phyloP scores from a whole-genome alignment of 768 basidiomycete species.

The Phlebiopsis flavidoalba region DNA sequence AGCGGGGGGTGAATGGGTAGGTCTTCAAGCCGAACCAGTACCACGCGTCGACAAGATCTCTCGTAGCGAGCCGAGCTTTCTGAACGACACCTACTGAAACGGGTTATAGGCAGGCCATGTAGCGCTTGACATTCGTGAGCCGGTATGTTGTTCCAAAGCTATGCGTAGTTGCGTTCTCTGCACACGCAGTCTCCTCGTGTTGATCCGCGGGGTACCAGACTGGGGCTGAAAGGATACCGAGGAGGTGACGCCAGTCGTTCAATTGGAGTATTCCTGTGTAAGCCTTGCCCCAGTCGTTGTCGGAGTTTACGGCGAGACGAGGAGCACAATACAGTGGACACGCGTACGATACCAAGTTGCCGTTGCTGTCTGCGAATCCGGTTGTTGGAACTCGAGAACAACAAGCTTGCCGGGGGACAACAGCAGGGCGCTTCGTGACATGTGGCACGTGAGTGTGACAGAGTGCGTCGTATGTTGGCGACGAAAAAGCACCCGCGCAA shows the following conservation, averaged over 20 bases:
- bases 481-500: background rate
- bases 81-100: background rate
- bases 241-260: background rate
- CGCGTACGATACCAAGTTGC: background rate
- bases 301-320: background rate
- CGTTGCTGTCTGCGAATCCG: background rate
- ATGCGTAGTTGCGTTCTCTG: background rate
- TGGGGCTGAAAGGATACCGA: background rate
- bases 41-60: background rate
- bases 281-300: background rate
- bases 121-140: background rate
- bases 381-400: background rate
- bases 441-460: constrained; percentile 1
- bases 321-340: background rate
- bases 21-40: background rate
- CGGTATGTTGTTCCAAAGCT: background rate
- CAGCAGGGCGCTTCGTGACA: constrained; percentile 1
- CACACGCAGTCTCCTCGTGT: background rate
- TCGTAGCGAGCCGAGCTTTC: background rate
- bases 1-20: background rate
- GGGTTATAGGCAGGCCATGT: background rate
- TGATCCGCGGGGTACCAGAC: background rate
- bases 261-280: background rate
- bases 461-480: background rate
- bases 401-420: background rate